Conservation (phyloP, 1,139 yeast species). For the Sugiyamaella sp. region DNA sequence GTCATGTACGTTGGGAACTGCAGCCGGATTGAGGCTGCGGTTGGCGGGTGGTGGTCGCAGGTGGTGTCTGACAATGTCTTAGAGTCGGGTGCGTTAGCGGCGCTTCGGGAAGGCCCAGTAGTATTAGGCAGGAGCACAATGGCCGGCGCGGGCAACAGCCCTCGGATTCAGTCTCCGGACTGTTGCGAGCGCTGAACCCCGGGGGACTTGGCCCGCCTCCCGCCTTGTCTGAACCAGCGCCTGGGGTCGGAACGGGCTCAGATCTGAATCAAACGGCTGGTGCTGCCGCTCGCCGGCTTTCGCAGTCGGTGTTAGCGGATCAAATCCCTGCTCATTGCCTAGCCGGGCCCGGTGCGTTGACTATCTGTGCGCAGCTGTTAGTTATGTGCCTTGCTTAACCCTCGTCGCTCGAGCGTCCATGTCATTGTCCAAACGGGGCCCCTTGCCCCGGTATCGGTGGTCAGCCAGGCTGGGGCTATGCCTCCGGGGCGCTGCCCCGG, state of each 20-base stretch:
- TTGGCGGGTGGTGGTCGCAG: too few species aligned
- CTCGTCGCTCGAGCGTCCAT: background rate
- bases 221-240: too few species aligned
- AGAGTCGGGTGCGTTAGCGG: background rate
- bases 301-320: too few species aligned
- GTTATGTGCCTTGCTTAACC: background rate
- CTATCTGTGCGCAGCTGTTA: too few species aligned
- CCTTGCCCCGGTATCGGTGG: background rate
- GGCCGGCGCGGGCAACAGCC: background rate
- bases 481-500: constrained; percentile 3
- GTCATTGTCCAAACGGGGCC: background rate
- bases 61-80: background rate
- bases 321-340: too few species aligned
- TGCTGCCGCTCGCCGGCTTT: too few species aligned
- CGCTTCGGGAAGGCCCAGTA: background rate
- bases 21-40: too few species aligned
- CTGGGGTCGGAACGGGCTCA: too few species aligned
- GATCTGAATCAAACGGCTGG: too few species aligned
- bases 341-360: too few species aligned
- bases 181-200: background rate
- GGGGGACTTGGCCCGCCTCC: background rate
- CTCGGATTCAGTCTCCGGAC: background rate
- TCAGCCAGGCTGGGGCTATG: background rate
- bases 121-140: background rate
- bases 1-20: too few species aligned